These are phyloP conservation scores for Aspergillus aculeatinus DNA, from an alignment of 2,329 filamentous ascomycete species.

Conservation along the genomic window DNA sequence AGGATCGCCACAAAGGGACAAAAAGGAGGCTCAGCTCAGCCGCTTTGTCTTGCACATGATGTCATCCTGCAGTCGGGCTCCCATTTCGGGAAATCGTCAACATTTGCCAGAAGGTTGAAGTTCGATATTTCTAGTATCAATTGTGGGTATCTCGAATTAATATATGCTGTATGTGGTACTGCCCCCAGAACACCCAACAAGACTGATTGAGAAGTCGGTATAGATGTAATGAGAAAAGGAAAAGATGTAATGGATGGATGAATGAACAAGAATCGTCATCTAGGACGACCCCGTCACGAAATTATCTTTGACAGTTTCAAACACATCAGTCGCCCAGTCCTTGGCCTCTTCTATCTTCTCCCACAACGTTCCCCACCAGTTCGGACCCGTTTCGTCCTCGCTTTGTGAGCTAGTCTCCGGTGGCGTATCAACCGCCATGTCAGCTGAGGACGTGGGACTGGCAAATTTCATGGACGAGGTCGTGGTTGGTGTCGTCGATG, in stretches of 20 bases:
- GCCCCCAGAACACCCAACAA: too few relatives aligned
- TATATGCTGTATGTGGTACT: background rate
- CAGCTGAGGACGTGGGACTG: background rate
- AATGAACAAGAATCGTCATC: background rate
- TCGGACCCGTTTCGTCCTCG: slow-evolving; percentile 21
- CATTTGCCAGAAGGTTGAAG: background rate
- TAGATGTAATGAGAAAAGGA: background rate
- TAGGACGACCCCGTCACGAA: slow-evolving; percentile 14
- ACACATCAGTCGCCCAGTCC: slow-evolving; percentile 36
- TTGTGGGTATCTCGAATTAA: background rate
- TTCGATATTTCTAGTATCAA: background rate
- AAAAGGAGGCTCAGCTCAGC: background rate
- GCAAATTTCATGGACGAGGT: background rate
- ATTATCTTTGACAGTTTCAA: slow-evolving; percentile 32
- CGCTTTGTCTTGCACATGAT: background rate
- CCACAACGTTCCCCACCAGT: slow-evolving; percentile 37
- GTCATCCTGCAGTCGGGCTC: background rate
- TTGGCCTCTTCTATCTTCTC: slow-evolving; percentile 37
- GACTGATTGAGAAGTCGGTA: too few relatives aligned
- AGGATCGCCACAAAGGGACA: background rate
- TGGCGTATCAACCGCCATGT: background rate
- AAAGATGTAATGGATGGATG: background rate
- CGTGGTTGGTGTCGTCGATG: background rate
- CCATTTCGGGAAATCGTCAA: background rate
- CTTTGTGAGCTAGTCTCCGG: slow-evolving; percentile 16